Percentiles rank a stretch among this genome's conserved stretches.
Evolutionary conservation across 2,329 filamentous ascomycete species (phyloP).

Genomic region (Annulohypoxylon truncatum): DNA sequence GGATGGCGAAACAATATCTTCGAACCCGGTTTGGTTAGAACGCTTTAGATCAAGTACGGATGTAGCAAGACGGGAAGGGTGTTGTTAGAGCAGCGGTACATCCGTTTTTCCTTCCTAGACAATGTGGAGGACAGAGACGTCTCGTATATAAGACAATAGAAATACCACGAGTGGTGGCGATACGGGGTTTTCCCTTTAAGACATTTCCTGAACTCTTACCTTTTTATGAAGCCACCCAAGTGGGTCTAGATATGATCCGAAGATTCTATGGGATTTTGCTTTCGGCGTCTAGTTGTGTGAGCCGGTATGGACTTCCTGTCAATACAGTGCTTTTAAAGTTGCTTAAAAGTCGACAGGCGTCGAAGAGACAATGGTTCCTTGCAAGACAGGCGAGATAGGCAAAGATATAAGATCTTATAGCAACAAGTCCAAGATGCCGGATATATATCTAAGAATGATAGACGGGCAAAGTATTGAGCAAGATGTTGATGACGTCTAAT

Average conservation of each 20-base stretch:
- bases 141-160: conserved; percentile 23
- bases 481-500: conserved; percentile 20
- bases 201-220: conserved; percentile 34
- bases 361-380: conserved; percentile 1
- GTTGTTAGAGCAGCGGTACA: conserved; percentile 19
- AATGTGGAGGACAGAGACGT: conserved; percentile 7
- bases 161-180: conserved; percentile 31
- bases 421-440: not conserved
- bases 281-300: conserved; percentile 18
- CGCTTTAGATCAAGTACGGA: conserved; percentile 31
- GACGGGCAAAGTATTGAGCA: conserved; percentile 11
- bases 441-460: conserved; percentile 7
- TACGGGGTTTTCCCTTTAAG: conserved; percentile 24
- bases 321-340: conserved; percentile 20
- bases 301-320: conserved; percentile 23
- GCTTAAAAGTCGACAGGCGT: not conserved
- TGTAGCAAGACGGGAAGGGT: conserved; percentile 38
- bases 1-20: conserved; percentile 44
- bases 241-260: conserved; percentile 35
- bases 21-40: conserved; percentile 42
- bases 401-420: not conserved
- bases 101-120: conserved; percentile 11
- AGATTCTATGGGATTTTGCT: conserved; percentile 8
- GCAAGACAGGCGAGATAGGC: not conserved
- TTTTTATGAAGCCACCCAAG: conserved; percentile 34